phyloP scores from a whole-genome alignment of 306 rosid genomes.

The Inga leiocalycina region DNA sequence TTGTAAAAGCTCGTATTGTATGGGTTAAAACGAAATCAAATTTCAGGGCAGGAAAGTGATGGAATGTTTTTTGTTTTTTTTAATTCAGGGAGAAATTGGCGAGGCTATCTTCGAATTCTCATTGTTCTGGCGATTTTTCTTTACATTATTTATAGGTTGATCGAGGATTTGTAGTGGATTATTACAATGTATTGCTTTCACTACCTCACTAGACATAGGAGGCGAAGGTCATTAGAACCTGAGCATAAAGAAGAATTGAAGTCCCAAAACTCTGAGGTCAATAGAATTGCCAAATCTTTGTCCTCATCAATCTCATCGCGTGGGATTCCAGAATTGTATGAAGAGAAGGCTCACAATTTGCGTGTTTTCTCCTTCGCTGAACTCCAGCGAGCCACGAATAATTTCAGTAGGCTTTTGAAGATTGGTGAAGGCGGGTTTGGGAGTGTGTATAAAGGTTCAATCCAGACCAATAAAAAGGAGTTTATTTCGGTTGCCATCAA shows the following conservation, averaged over 20 bases:
- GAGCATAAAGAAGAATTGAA: constrained; percentile 52
- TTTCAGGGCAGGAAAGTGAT: not conserved
- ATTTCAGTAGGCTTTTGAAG: constrained; percentile 68
- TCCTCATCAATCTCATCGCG: constrained; percentile 58
- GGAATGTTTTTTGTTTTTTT: not conserved
- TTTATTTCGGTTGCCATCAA: constrained; percentile 71
- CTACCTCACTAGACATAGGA: constrained; percentile 52
- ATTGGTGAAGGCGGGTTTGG: constrained; percentile 98
- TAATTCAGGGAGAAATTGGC: not conserved
- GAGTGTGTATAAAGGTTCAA: constrained; percentile 75
- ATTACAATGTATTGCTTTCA: constrained; percentile 59
- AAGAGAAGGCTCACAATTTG: constrained; percentile 78
- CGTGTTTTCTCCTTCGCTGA: constrained; percentile 61
- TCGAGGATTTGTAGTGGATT: not conserved
- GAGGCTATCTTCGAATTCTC: not conserved
- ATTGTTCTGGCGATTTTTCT: not conserved
- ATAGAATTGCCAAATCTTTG: constrained; percentile 26
- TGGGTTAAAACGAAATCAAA: not conserved
- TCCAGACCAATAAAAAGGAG: constrained; percentile 57
- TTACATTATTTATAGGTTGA: not conserved
- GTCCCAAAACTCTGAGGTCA: constrained; percentile 17
- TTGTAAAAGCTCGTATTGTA: not conserved
- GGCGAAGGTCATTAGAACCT: constrained; percentile 64
- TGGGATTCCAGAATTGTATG: constrained; percentile 75
- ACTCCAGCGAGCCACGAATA: constrained; percentile 63